Evolutionary conservation across 495 filamentous ascomycete species (phyloP).

Genomic region (Friedmanniomyces simplex): DNA sequence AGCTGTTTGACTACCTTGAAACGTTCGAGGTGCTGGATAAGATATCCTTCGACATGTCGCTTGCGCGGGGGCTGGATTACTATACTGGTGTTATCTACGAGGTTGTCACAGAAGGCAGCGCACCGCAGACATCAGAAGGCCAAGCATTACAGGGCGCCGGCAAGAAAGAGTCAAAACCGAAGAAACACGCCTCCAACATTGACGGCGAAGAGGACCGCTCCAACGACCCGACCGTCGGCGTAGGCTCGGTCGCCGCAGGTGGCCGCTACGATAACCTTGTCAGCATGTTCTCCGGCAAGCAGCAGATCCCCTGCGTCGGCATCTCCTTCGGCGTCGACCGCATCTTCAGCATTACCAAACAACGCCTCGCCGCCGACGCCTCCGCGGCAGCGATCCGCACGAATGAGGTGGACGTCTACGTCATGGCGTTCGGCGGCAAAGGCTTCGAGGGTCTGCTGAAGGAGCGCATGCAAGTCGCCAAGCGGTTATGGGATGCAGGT

Average conservation of each 20-base stretch:
- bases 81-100: slow-evolving; percentile 95
- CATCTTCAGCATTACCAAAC: slow-evolving; percentile 84
- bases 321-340: slow-evolving; percentile 93
- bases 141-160: slow-evolving; percentile 39
- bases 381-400: slow-evolving; percentile 40
- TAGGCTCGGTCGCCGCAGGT: slow-evolving; percentile 80
- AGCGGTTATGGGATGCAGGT: slow-evolving; percentile 64
- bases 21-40: slow-evolving; percentile 58
- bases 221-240: slow-evolving; percentile 69
- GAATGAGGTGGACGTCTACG: slow-evolving; percentile 75
- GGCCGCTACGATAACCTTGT: slow-evolving; percentile 90
- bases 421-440: slow-evolving; percentile 91
- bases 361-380: slow-evolving; percentile 52
- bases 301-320: slow-evolving; percentile 81
- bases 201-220: slow-evolving; percentile 65
- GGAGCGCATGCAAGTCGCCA: slow-evolving; percentile 69
- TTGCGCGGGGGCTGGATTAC: slow-evolving; percentile 84
- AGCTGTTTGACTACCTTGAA: slow-evolving; percentile 73
- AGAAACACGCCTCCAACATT: slow-evolving; percentile 9
- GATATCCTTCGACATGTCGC: slow-evolving; percentile 70
- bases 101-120: slow-evolving; percentile 74
- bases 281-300: slow-evolving; percentile 80
- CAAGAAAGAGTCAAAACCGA: slow-evolving; percentile 46
- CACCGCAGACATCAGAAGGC: slow-evolving; percentile 44
- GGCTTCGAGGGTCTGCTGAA: slow-evolving; percentile 54